Evolutionary conservation across 305 asterid species (phyloP).

Genomic region (Fraxinus paxiana): DNA sequence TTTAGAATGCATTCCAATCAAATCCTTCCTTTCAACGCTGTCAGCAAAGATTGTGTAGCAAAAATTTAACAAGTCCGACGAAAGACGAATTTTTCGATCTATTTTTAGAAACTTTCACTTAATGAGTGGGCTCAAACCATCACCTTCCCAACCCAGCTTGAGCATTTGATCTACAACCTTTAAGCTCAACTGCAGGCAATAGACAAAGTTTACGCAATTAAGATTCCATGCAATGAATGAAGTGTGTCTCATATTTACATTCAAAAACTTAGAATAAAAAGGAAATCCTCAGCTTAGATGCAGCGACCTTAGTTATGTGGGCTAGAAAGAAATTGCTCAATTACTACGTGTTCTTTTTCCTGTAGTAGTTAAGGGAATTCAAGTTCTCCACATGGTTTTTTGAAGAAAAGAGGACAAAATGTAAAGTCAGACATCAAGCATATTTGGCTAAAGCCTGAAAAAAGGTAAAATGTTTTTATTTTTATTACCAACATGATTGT

Average conservation of each 20-base stretch:
- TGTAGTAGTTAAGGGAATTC: not conserved
- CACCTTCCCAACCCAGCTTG: constrained; percentile 96
- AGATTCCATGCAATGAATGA: not conserved
- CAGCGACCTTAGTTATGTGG: not conserved
- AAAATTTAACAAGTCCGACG: not conserved
- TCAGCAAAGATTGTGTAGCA: not conserved
- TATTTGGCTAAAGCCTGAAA: not conserved
- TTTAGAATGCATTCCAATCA: not conserved
- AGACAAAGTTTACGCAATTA: constrained; percentile 1
- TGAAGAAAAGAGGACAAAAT: not conserved
- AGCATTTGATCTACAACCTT: constrained; percentile 98
- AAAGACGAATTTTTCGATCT: not conserved
- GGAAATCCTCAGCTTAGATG: not conserved
- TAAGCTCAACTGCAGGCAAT: constrained; percentile 72
- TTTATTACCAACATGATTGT: not conserved
- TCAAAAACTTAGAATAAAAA: not conserved
- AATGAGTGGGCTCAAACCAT: constrained; percentile 74
- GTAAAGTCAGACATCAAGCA: not conserved
- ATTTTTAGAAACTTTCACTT: constrained; percentile 30
- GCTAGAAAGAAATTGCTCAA: not conserved
- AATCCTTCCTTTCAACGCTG: not conserved
- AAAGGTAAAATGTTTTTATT: not conserved
- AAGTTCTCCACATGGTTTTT: not conserved
- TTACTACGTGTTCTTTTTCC: no score
- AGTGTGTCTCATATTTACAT: not conserved